These are phyloP conservation scores for Linaria vulgaris DNA, from an alignment of 257 asterid species.

Conservation along the genomic window DNA sequence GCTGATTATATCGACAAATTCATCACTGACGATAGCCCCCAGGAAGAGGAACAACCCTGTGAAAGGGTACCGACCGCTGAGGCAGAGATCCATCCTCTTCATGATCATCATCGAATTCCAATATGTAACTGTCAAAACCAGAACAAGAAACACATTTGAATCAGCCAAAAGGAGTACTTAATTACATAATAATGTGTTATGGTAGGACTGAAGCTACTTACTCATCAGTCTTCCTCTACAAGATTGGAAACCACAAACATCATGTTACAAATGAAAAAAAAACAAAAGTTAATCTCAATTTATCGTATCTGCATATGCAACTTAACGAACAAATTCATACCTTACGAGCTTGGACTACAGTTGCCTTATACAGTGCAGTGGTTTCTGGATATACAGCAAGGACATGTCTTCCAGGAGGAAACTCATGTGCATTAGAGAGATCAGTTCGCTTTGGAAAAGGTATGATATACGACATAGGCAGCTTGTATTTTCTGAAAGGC, in stretches of 20 bases:
- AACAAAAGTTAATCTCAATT: slow-evolving; percentile 35
- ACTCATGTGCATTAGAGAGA: slow-evolving; percentile 64
- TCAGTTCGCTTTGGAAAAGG: slow-evolving; percentile 87
- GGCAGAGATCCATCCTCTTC: slow-evolving; percentile 96
- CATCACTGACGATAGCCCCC: slow-evolving; percentile 72
- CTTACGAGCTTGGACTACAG: slow-evolving; percentile 89
- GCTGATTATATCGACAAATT: too few relatives aligned
- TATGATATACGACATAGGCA: slow-evolving; percentile 84
- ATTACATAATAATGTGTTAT: too few relatives aligned
- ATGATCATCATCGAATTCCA: slow-evolving; percentile 93
- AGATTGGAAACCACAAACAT: slow-evolving; percentile 29
- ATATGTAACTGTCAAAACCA: slow-evolving; percentile 55
- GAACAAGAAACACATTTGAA: slow-evolving; percentile 16
- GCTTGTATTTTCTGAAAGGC: slow-evolving; percentile 81
- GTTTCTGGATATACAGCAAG: slow-evolving; percentile 97
- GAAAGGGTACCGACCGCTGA: slow-evolving; percentile 74
- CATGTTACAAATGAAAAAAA: slow-evolving; percentile 27
- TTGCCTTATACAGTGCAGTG: slow-evolving; percentile 92
- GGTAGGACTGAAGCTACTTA: slow-evolving; percentile 44
- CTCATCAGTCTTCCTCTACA: slow-evolving; percentile 90
- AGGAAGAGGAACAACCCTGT: slow-evolving; percentile 87
- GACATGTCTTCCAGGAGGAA: slow-evolving; percentile 83
- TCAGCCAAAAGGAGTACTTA: too few relatives aligned
- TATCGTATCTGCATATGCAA: slow-evolving; percentile 10
- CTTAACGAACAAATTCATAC: slow-evolving; percentile 34